Evolutionary conservation across 148 eudicot genomes (phyloP), one percentile per base, ranked within the genome.

Genomic region (Fagopyrum homotropicum): DNA sequence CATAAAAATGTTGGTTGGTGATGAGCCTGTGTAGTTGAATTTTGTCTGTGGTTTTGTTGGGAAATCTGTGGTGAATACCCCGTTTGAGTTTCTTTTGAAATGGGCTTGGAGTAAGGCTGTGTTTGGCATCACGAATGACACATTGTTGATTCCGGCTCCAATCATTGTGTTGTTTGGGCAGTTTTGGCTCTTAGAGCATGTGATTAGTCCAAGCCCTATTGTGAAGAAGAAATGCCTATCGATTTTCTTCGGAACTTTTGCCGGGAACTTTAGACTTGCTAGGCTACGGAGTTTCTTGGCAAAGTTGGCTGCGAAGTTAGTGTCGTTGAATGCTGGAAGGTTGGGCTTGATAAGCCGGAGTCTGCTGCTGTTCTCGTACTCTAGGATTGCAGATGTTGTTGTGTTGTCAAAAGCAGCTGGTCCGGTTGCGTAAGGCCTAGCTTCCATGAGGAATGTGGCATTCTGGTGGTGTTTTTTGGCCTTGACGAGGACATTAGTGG

Each of bases 141-240:
- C 83, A 45, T 90, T 90, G 79, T 90, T 90, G 10, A 90, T 72
- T 0, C 85, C 22, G 6, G 88, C 94, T 4, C 87, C 80, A 8
- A 90, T 68, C 73, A 61, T 83, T 7, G 91, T 83, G 44, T 70
- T 81, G 54, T 84, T 85, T 4, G 70, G 45, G 19, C 89, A 89
- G 12, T 88, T 91, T 64, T 82, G 86, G 68, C 90, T 88, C 3
- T 78, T 82, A 12, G 85, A 55, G 72, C 93, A 88, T 0, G 91
- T 87, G 68, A 48, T 85, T 5, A 88, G 85, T 51, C 91, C 94
- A 2, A 90, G 72, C 6, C 94, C 81, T 4, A 90, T 75, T 15
- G 94, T 88, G 82, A 90, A 90, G 50, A 89, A 83, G 73, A 89
- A 86, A 2, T 75, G 84, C 44, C 74, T 86, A 14, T 88, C 89